A percentile compares a stretch with the other conserved stretches of the same genome.
Conservation (phyloP, 805 yeast genomes). For the Nakazawaea peltata region DNA sequence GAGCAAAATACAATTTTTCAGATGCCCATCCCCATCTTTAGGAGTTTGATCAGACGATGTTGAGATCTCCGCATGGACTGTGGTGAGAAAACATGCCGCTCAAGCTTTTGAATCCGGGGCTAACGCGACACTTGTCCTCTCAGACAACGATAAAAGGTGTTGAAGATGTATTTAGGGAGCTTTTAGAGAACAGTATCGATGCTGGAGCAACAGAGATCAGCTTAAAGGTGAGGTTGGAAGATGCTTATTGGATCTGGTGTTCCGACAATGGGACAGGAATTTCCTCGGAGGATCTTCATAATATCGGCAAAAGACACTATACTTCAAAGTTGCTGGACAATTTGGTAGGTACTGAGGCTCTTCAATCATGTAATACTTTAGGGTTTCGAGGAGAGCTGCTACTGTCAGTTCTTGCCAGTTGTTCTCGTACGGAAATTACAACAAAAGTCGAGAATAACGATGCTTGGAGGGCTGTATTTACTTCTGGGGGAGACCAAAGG, state of each 20-base stretch:
- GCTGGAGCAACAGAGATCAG: constrained; percentile 35
- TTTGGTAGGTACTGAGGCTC: constrained; percentile 24
- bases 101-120: no score
- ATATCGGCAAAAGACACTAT: constrained; percentile 37
- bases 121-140: constrained; percentile 1
- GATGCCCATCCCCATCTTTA: no score
- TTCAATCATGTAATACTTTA: constrained; percentile 31
- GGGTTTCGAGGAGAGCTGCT: constrained; percentile 78
- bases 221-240: constrained; percentile 17
- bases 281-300: constrained; percentile 32
- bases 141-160: constrained; percentile 28
- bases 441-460: no score
- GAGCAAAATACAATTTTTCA: no score
- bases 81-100: no score
- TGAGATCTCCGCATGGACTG: no score
- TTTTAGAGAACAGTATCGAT: constrained; percentile 49
- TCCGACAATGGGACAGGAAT: constrained; percentile 83
- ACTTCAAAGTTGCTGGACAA: constrained; percentile 60
- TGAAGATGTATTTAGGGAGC: constrained; percentile 36
- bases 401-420: constrained; percentile 38
- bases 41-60: no score
- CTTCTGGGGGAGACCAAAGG: no score
- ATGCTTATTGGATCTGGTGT: no score
- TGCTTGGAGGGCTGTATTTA: no score
- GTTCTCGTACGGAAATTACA: constrained; percentile 17